These are phyloP conservation scores for Tetrapisispora phaffii DNA, from an alignment of 805 yeast species.

Conservation along the genomic window DNA sequence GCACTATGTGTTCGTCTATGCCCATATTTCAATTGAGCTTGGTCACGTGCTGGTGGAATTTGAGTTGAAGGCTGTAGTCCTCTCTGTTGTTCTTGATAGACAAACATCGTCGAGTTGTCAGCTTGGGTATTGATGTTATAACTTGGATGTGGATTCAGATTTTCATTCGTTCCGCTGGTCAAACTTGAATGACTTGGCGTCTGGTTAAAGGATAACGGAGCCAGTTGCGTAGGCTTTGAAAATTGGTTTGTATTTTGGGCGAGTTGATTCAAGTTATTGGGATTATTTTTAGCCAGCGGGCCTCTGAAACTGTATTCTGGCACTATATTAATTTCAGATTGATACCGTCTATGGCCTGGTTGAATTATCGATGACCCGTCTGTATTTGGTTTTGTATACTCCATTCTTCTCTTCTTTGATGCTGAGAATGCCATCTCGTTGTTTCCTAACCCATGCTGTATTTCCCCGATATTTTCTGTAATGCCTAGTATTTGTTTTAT, in stretches of 20 bases:
- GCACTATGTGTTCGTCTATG: constrained; percentile 27
- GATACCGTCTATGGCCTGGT: constrained; percentile 1
- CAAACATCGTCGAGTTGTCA: neutral
- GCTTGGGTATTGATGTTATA: neutral
- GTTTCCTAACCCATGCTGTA: neutral
- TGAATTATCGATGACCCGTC: neutral
- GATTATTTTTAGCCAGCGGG: neutral
- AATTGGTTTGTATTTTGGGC: neutral
- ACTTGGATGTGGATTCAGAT: neutral
- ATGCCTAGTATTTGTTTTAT: constrained; percentile 11
- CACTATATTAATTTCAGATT: neutral
- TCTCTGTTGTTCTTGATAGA: neutral
- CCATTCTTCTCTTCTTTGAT: neutral
- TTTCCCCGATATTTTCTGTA: neutral
- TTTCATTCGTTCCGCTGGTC: neutral
- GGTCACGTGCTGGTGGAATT: neutral
- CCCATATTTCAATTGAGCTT: constrained; percentile 1
- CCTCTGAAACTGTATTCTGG: neutral
- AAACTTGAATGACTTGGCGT: neutral
- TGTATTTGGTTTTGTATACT: neutral
- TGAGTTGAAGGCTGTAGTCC: neutral
- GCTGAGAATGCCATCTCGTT: neutral
- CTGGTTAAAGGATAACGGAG: neutral
- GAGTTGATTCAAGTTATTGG: neutral
- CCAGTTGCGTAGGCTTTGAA: neutral